A percentile compares a stretch with the other conserved stretches of the same genome.
Conservation (phyloP, 495 filamentous ascomycete species). For the Parachaetomium inaequale region DNA sequence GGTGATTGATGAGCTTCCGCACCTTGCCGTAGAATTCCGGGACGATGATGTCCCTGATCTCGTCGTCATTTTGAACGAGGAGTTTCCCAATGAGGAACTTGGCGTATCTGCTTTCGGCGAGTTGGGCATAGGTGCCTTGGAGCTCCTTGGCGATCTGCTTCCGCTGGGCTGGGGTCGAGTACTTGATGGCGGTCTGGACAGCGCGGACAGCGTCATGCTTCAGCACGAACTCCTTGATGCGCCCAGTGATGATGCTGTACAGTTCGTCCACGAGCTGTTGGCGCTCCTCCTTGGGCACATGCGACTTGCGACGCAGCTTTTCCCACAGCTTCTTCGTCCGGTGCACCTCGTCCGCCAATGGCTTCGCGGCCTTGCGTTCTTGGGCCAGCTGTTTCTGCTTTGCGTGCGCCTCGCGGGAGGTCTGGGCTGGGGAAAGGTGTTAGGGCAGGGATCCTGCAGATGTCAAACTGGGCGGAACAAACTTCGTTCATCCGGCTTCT, state of each 20-base stretch:
- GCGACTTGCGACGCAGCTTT: constrained; percentile 81
- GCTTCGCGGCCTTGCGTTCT: constrained; percentile 89
- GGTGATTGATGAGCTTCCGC: constrained; percentile 87
- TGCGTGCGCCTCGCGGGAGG: constrained; percentile 78
- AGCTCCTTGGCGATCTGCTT: constrained; percentile 84
- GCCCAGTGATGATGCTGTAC: constrained; percentile 82
- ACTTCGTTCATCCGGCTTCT: constrained; percentile 36
- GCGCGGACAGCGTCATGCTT: constrained; percentile 97
- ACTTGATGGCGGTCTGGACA: constrained; percentile 94
- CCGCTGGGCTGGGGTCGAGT: constrained; percentile 77
- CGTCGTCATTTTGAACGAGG: constrained; percentile 79
- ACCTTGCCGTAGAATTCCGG: constrained; percentile 94
- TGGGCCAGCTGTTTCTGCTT: constrained; percentile 86
- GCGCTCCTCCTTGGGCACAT: constrained; percentile 79
- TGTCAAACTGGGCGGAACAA: constrained; percentile 7
- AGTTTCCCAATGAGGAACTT: constrained; percentile 96
- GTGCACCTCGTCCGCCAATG: constrained; percentile 82
- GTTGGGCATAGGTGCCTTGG: constrained; percentile 73
- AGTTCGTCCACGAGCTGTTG: constrained; percentile 83
- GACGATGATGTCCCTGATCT: constrained; percentile 80
- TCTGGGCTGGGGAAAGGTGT: constrained; percentile 21
- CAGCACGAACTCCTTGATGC: constrained; percentile 91
- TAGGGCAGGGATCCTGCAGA: not conserved
- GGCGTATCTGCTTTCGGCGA: constrained; percentile 91
- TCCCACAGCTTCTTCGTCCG: constrained; percentile 97